These are phyloP conservation scores for Myxozyma udenii DNA, from an alignment of 805 yeast species.

Conservation along the genomic window DNA sequence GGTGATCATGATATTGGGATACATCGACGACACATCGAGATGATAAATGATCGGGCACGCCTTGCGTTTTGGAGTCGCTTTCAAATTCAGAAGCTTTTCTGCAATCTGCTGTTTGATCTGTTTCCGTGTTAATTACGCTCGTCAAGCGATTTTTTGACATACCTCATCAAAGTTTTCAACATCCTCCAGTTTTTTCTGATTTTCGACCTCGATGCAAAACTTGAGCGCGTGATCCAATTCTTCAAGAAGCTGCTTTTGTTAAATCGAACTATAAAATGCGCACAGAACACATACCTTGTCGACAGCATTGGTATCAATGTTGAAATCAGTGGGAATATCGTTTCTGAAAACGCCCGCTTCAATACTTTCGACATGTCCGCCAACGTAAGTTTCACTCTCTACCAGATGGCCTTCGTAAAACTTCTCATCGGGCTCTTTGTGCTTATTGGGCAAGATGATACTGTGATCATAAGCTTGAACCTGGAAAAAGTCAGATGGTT, in stretches of 20 bases:
- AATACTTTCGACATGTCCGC: conserved; percentile 96
- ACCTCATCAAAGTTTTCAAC: conserved; percentile 79
- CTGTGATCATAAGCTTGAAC: conserved; percentile 74
- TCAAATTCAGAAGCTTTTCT: conserved; percentile 54
- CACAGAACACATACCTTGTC: conserved; percentile 50
- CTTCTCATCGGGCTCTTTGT: conserved; percentile 88
- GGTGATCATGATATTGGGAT: conserved; percentile 97
- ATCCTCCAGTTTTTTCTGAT: conserved; percentile 65
- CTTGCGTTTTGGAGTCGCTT: conserved; percentile 56
- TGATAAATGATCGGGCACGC: conserved; percentile 91
- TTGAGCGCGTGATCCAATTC: conserved; percentile 74
- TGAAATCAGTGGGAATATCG: conserved; percentile 73
- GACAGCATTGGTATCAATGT: conserved; percentile 74
- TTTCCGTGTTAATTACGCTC: background rate
- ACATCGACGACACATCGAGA: conserved; percentile 99
- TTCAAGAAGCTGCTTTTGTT: conserved; percentile 42
- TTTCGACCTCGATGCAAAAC: conserved; percentile 82
- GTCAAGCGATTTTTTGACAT: background rate
- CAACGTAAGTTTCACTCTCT: conserved; percentile 96
- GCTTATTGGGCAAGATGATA: conserved; percentile 88
- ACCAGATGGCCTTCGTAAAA: conserved; percentile 91
- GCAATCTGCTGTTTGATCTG: conserved; percentile 48
- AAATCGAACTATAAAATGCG: background rate
- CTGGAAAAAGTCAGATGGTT: no score
- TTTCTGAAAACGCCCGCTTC: conserved; percentile 98